Evolutionary conservation across 2,329 filamentous ascomycete species (phyloP).

Genomic region (Pyrenochaeta sp.): DNA sequence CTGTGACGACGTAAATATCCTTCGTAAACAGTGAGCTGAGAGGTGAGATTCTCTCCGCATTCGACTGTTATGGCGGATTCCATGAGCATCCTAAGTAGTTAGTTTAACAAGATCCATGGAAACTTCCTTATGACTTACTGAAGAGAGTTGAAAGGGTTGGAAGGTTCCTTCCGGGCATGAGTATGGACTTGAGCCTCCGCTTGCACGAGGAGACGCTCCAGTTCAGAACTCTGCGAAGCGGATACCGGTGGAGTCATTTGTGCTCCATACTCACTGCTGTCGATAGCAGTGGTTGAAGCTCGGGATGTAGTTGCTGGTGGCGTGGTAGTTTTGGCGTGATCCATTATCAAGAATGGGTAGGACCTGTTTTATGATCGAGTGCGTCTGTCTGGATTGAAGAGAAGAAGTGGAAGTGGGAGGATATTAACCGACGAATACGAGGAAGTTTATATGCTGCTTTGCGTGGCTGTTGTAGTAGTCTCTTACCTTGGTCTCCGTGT

Average conservation of each 20-base stretch:
- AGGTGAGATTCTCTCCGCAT: constrained; percentile 15
- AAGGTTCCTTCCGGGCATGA: neutral
- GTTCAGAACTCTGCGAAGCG: neutral
- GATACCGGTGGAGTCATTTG: neutral
- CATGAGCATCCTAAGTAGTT: constrained; percentile 8
- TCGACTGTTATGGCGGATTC: constrained; percentile 21
- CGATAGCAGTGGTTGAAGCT: neutral
- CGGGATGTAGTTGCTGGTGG: neutral
- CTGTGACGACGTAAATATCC: constrained; percentile 24
- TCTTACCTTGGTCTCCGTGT: neutral
- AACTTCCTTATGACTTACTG: constrained; percentile 2
- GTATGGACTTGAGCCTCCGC: neutral
- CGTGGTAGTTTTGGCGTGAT: neutral
- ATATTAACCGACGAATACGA: neutral
- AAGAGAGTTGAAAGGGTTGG: neutral
- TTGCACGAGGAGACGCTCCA: neutral
- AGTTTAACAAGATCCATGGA: neutral
- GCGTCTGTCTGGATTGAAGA: neutral
- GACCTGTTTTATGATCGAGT: neutral
- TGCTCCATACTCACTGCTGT: neutral
- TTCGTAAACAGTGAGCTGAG: constrained; percentile 16
- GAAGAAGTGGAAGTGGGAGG: neutral
- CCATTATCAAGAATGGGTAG: neutral
- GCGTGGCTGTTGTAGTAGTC: neutral
- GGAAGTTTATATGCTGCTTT: neutral